Base-by-base conservation (phyloP, 306 rosid genomes). In the Lathyrus aphaca region DNA sequence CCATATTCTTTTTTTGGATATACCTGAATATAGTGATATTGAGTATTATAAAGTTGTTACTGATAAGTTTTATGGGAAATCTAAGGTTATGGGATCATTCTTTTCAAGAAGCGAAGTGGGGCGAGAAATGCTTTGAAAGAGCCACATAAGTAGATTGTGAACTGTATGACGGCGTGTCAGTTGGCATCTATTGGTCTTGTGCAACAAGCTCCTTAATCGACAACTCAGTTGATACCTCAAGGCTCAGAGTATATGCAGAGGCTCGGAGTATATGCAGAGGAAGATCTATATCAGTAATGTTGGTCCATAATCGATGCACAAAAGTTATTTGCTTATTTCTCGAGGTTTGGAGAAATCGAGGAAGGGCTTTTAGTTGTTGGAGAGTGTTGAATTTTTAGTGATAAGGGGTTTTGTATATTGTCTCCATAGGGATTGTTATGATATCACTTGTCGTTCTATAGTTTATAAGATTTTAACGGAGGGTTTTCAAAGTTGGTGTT, bases 271-370 rank as follows among this genome's bases (percentile, higher is more conserved):
- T n/a, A n/a, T n/a, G n/a, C n/a, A n/a, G n/a, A n/a, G 81, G 85
- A 88, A 93, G 94, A 93, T 93, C 11, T 93, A 85, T 42, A 88
- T 93, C 32, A 93, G 97, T 73, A 93, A 93, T 75, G 98, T 93
- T 5, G 93, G 91, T 1, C 77, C 90, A 3, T 96, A 93, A 0
- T 46, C 88, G 43, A 93, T 91, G 8, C 88, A 82, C 74, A 2
- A 2, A 93, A 88, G 81, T 78, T 93, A 69, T 53, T 66, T 0
- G 37, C 7, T 2, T 93, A 74, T 72, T 90, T 93, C 32, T 69
- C 94, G 5, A 82, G 79, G 83, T 93, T 64, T 11, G 98, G 98
- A 6, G 97, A 85, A 49, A 86, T 93, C 12, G 98, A 93, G 61
- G 98, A 93, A 12, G 98, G 98, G 25, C 96, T 97, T 0, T 68